A percentile compares a stretch with the other conserved stretches of the same genome.
These are phyloP conservation scores for Fraxinus baroniana DNA, from an alignment of 305 asterid genomes.

Conservation along the genomic window DNA sequence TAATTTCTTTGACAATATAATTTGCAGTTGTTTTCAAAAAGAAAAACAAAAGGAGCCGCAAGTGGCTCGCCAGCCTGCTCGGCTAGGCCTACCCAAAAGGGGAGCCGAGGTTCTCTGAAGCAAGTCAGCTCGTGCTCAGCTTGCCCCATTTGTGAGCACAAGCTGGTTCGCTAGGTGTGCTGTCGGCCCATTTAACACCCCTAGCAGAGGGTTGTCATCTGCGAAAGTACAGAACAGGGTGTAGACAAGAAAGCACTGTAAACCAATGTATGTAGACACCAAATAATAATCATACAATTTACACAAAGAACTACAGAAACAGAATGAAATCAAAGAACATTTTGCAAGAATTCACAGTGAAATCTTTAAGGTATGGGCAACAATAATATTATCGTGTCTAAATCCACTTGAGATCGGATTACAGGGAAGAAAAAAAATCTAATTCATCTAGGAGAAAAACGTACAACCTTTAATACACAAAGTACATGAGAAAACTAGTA, in stretches of 20 bases:
- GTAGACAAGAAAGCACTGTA: background rate
- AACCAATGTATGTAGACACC: background rate
- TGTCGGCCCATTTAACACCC: background rate
- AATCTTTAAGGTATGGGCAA: background rate
- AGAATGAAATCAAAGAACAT: background rate
- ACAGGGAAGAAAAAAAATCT: background rate
- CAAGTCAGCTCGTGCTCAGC: background rate
- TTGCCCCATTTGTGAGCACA: background rate
- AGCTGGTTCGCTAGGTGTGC: background rate
- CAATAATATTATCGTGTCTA: background rate
- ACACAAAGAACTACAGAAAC: background rate
- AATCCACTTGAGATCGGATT: background rate
- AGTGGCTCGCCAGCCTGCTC: background rate
- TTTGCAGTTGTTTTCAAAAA: background rate
- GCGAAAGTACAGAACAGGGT: background rate
- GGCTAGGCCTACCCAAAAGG: background rate
- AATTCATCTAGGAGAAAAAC: background rate
- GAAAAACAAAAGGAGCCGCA: background rate
- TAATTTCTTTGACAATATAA: background rate
- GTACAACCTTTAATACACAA: background rate
- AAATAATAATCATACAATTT: background rate
- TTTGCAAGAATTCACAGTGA: background rate
- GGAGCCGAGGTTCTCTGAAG: background rate
- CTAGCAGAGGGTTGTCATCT: background rate
- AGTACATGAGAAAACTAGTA: background rate